Evolutionary conservation across 352 stramenopile species (phyloP), one percentile per base, ranked within the genome.

Genomic region (Aphanomyces astaci): DNA sequence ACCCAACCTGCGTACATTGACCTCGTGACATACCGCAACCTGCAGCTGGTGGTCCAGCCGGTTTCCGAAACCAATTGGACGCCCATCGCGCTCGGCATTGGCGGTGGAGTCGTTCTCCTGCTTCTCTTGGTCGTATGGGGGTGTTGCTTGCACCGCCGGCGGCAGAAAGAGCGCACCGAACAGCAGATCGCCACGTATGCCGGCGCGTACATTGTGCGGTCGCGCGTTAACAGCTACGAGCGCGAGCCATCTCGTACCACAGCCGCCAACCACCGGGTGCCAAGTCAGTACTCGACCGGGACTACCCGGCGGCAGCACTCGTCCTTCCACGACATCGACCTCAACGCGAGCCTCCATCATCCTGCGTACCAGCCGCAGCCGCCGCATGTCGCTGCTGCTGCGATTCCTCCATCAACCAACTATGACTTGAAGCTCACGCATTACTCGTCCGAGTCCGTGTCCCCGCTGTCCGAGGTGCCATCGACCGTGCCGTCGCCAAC

Each of bases 41-140:
- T 68, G 11, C 19, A 43, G 22, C 9, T 64, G 3, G n/a, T n/a
- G n/a, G n/a, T 46, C 32, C 3, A 49, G 22, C 43, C 62, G 9
- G 28, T 17, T 0, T 25, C 46, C 7, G 40, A 39, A 10, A 30
- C 30, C 9, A 4, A 68, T 19, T 3, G 5, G 27, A 51, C 32
- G 7, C n/a, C 25, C 22, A 68, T 68, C n/a, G 62, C 19, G 15
- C 27, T 68, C 27, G 62, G 62, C 2, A 46, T 52, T 52, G 46
- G 25, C 7, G 40, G 39, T 22, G 56, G 36, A 10, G 43, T 59
- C 17, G n/a, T 59, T 4, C 4, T 39, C 4, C 17, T 68, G 27
- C 17, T 57, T 3, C 11, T 57, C 15, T 27, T 64, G 22, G 27
- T 59, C 19, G 25, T 59, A 9, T 33, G 7, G 22, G 7, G 28